These are phyloP conservation scores for Fusarium pseudonygamai DNA, from an alignment of 2,329 filamentous ascomycete genomes.

Conservation along the genomic window DNA sequence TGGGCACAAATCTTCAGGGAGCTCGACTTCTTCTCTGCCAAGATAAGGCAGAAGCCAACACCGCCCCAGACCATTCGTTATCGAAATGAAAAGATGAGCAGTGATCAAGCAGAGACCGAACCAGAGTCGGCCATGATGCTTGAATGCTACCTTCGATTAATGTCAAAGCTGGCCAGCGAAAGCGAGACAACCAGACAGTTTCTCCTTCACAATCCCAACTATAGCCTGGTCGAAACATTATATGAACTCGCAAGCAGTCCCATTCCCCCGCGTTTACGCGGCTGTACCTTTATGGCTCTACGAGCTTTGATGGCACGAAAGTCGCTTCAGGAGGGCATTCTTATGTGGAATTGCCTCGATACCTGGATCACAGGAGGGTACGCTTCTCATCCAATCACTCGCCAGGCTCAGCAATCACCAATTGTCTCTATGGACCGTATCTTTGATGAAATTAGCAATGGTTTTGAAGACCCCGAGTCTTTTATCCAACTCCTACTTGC, in stretches of 20 bases:
- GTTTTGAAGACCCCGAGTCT: slow-evolving; percentile 86
- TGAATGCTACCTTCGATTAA: slow-evolving; percentile 89
- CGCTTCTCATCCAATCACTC: slow-evolving; percentile 48
- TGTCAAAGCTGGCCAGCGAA: slow-evolving; percentile 81
- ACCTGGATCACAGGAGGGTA: slow-evolving; percentile 77
- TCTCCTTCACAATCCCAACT: slow-evolving; percentile 71
- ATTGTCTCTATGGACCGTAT: slow-evolving; percentile 68
- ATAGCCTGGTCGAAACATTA: slow-evolving; percentile 77
- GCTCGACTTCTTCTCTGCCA: slow-evolving; percentile 82
- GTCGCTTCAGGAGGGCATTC: slow-evolving; percentile 69
- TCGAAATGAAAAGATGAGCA: slow-evolving; percentile 68
- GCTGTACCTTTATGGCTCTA: slow-evolving; percentile 83
- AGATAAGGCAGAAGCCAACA: slow-evolving; percentile 77
- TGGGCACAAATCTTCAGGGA: slow-evolving; percentile 95
- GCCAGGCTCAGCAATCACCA: slow-evolving; percentile 48
- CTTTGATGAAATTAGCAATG: slow-evolving; percentile 77
- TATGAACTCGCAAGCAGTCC: slow-evolving; percentile 81
- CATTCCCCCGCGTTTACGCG: slow-evolving; percentile 80
- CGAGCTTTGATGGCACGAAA: slow-evolving; percentile 81
- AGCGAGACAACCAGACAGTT: slow-evolving; percentile 78
- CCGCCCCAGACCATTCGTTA: slow-evolving; percentile 52
- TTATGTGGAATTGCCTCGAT: slow-evolving; percentile 85
- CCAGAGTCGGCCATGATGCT: slow-evolving; percentile 97
- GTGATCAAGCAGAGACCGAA: slow-evolving; percentile 79
- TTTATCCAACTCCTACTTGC: slow-evolving; percentile 82